These are phyloP conservation scores for Penicillium salamii DNA, from an alignment of 495 filamentous ascomycete genomes.

Conservation along the genomic window DNA sequence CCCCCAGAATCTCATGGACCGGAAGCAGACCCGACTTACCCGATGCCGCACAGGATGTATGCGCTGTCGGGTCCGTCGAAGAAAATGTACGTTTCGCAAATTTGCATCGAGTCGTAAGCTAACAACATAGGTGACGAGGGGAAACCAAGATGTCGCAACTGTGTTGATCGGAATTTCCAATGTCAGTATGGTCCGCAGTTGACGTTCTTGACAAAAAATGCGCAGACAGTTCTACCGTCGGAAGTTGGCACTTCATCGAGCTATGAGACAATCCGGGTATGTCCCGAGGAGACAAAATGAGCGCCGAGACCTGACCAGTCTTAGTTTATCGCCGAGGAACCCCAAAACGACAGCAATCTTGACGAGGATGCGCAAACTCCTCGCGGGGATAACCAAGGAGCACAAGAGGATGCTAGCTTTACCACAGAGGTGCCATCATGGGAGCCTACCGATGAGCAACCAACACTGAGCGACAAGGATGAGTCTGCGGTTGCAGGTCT, in stretches of 20 bases:
- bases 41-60: conserved; percentile 43
- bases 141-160: conserved; percentile 42
- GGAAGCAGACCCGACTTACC: conserved; percentile 19
- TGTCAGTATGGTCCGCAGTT: conserved; percentile 41
- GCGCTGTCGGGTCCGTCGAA: conserved; percentile 39
- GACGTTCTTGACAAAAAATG: conserved; percentile 42
- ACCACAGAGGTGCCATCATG: not conserved
- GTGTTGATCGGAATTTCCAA: conserved; percentile 34
- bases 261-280: conserved; percentile 28
- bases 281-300: not conserved
- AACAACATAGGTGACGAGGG: conserved; percentile 36
- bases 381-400: not conserved
- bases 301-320: not conserved
- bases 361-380: not conserved
- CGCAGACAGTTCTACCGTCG: conserved; percentile 24
- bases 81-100: conserved; percentile 33
- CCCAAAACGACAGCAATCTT: not conserved
- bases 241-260: conserved; percentile 6
- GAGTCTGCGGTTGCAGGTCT: conserved; percentile 33
- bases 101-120: not conserved
- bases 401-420: not conserved
- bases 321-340: conserved; percentile 30
- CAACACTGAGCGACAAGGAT: conserved; percentile 25
- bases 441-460: not conserved
- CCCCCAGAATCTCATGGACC: conserved; percentile 6